A percentile compares a stretch with the other conserved stretches of the same genome.
Evolutionary conservation across 148 eudicot genomes (phyloP).

Genomic region (Cornus florida): DNA sequence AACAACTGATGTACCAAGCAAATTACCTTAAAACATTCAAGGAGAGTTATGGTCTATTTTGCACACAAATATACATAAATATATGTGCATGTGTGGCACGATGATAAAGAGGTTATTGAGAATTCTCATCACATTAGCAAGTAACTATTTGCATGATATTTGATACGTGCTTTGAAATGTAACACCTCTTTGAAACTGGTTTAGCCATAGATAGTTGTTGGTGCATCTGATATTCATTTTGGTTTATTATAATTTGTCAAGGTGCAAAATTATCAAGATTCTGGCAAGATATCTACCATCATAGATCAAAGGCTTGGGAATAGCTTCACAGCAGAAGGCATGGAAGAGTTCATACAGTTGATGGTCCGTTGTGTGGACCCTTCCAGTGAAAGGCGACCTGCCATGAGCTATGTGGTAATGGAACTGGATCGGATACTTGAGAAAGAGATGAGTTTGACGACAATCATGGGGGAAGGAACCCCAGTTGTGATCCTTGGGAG

Average conservation of each 20-base stretch:
- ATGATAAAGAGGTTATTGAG: too few species aligned
- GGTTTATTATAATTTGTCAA: constrained; percentile 18
- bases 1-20: neutral
- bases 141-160: neutral
- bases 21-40: neutral
- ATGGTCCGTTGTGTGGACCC: constrained; percentile 66
- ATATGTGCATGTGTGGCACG: too few species aligned
- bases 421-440: constrained; percentile 93
- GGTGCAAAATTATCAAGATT: constrained; percentile 76
- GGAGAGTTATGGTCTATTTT: too few species aligned
- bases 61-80: too few species aligned
- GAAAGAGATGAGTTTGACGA: constrained; percentile 93
- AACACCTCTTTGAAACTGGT: neutral
- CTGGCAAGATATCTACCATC: constrained; percentile 54
- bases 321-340: constrained; percentile 83
- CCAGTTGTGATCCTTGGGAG: constrained; percentile 96
- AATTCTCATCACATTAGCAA: neutral
- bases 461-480: constrained; percentile 94
- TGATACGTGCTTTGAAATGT: neutral
- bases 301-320: constrained; percentile 80
- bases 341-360: constrained; percentile 83
- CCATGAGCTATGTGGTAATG: constrained; percentile 58
- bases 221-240: neutral
- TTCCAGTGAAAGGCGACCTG: constrained; percentile 74
- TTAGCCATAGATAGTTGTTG: neutral